Evolutionary conservation across 768 basidiomycete genomes (phyloP).

Genomic region (Rhodotorula diobovata): DNA sequence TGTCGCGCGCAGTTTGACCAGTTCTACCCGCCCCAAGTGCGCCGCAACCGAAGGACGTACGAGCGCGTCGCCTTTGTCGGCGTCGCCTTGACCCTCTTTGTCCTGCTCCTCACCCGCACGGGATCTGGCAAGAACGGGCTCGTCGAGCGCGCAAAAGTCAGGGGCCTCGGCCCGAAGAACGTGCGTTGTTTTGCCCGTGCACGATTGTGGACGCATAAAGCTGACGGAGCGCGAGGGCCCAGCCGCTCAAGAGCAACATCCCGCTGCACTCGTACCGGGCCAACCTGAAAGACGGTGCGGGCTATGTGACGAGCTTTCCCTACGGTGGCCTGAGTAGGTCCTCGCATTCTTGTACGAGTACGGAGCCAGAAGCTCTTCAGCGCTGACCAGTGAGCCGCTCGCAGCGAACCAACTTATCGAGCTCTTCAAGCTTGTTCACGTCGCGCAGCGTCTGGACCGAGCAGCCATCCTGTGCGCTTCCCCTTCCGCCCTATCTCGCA

Average conservation of each 20-base stretch:
- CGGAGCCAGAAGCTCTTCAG: neutral
- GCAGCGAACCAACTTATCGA: constrained; percentile 36
- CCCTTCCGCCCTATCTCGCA: neutral
- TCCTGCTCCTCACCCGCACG: constrained; percentile 1
- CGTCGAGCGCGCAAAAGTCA: constrained; percentile 23
- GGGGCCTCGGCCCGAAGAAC: constrained; percentile 12
- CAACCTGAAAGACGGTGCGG: constrained; percentile 17
- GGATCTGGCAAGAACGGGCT: neutral
- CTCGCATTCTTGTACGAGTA: neutral
- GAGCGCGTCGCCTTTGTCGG: constrained; percentile 11
- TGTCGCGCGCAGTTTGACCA: constrained; percentile 17
- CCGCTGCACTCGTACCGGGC: constrained; percentile 32
- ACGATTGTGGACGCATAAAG: neutral
- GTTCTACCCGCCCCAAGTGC: constrained; percentile 19
- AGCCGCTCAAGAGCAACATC: constrained; percentile 28
- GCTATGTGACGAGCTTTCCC: constrained; percentile 36
- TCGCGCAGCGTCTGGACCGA: constrained; percentile 29
- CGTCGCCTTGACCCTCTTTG: neutral
- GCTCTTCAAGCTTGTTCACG: constrained; percentile 35
- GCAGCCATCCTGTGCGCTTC: constrained; percentile 27
- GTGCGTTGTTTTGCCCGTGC: neutral
- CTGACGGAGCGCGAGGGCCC: neutral
- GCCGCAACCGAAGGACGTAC: constrained; percentile 13
- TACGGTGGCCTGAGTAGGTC: constrained; percentile 34
- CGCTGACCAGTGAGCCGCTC: neutral